Base-by-base conservation (phyloP, 2,329 filamentous ascomycete genomes). In the Pseudocercospora fuligena region DNA sequence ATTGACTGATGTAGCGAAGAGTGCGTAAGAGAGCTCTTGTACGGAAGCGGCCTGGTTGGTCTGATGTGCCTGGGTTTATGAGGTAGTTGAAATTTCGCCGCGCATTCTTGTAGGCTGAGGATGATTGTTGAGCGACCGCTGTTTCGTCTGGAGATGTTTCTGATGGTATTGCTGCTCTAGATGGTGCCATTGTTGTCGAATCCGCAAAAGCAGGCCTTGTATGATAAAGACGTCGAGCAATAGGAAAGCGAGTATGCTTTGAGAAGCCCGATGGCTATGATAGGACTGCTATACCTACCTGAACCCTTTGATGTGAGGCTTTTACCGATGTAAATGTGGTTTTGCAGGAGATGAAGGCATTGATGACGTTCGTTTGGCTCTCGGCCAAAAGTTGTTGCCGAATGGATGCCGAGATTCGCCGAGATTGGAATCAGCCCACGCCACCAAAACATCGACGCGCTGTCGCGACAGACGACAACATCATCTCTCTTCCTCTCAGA, bases 21-120 rank as follows among this genome's bases (percentile, higher is more conserved):
- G 74, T 75, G 63, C 78, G 78, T 14, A 82, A 76, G 53, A 80
- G 61, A 12, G 78, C 75, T 66, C 80, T 77, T 0, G 80, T 81
- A 63, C 79, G 79, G 43, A 79, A 74, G 9, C 73, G 77, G 5
- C 72, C 69, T 19, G 78, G 76, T 61, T 75, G 73, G 29, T 51
- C 64, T 43, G 19, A 49, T 49, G 46, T 49, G 46, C 51, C 49
- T 19, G 66, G 66, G 29, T 67, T 63, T 43, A 62, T 47, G 59
- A 67, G 66, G 53, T 64, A 67, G 27, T 61, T 61, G 33, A 67
- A 43, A 33, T 67, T 67, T 59, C 61, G 61, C 1, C 51, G 31
- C 21, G 61, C 61, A 19, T 31, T 36, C 14, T 46, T 29, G 33
- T 57, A 51, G 25, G 61, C 49, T 23, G 61, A 57, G 14, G 12